Base-by-base conservation (phyloP, 2,329 filamentous ascomycete genomes). In the Penicillium glabrum region DNA sequence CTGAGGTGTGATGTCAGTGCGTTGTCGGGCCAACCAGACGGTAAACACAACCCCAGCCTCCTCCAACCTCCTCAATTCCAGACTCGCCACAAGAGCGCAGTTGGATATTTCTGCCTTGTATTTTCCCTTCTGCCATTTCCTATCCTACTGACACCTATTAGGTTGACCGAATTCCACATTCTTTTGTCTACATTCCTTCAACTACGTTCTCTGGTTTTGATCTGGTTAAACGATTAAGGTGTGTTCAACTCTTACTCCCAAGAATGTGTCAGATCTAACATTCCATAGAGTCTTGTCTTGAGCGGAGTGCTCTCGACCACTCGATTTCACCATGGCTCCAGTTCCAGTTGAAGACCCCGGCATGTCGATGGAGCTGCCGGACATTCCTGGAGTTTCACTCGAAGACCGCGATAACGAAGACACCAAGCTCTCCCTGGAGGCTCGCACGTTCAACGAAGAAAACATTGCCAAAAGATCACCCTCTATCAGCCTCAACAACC, bases 61-160 rank as follows among this genome's bases (percentile, higher is more conserved):
- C 62, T 67, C 68, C 72, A 74, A 73, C 72, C 72, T 72, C 72
- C 72, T 57, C 66, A 69, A 60, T 75, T 74, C 54, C 46, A 47
- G 49, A 47, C 29, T n/a, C 21, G 33, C 39, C 66, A 51, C 35
- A 53, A 59, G 51, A 56, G 47, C 35, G 47, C 43, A 31, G 48
- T 49, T 46, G 33, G 46, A 48, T 54, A 26, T 39, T 58, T 56
- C 58, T 43, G 35, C 55, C 54, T 61, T 44, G 48, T 41, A 59
- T 55, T 57, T 57, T 61, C 43, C 46, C 50, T 43, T 53, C 43
- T 19, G 39, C 43, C 35, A 11, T 58, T 48, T 49, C 41, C 13
- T 21, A 56, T 21, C 16, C 37, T 23, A 59, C 58, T 62, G 46
- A 66, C 44, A 19, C 43, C 14, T 31, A 26, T 27, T 50, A 62